Conservation (phyloP, 2,329 filamentous ascomycete species). For the Fusarium udum region DNA sequence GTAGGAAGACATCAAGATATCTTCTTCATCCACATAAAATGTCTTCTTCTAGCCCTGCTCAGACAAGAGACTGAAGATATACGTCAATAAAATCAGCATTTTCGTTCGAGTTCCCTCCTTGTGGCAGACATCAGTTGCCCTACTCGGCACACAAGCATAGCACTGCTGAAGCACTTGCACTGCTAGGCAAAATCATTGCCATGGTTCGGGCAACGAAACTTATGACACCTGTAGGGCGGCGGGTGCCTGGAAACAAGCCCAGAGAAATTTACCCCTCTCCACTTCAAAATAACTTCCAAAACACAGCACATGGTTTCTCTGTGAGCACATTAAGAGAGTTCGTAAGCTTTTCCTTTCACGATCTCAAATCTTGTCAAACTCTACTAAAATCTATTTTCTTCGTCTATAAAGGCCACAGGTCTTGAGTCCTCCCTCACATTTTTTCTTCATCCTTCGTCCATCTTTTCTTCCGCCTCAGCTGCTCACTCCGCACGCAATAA, state of each 20-base stretch:
- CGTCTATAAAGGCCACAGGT: background rate
- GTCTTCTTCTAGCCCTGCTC: too few relatives aligned
- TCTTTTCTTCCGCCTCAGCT: background rate
- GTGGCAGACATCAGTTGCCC: background rate
- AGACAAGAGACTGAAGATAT: too few relatives aligned
- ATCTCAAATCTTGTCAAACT: background rate
- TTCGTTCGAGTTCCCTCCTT: background rate
- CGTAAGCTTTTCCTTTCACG: background rate
- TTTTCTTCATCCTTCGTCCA: background rate
- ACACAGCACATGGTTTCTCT: background rate
- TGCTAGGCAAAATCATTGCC: background rate
- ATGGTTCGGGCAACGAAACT: slow-evolving; percentile 3
- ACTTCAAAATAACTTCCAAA: background rate
- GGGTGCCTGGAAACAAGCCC: background rate
- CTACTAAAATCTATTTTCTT: slow-evolving; percentile 5
- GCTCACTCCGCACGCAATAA: background rate
- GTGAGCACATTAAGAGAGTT: slow-evolving; percentile 1
- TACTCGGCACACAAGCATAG: background rate
- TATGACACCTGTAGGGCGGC: background rate
- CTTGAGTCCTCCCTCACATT: background rate
- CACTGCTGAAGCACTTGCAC: background rate
- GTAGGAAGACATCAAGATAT: background rate
- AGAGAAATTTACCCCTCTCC: background rate
- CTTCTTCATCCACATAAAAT: background rate
- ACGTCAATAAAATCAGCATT: background rate